Evolutionary conservation across 495 filamentous ascomycete species (phyloP).

Genomic region (Endocarpon pusillum): DNA sequence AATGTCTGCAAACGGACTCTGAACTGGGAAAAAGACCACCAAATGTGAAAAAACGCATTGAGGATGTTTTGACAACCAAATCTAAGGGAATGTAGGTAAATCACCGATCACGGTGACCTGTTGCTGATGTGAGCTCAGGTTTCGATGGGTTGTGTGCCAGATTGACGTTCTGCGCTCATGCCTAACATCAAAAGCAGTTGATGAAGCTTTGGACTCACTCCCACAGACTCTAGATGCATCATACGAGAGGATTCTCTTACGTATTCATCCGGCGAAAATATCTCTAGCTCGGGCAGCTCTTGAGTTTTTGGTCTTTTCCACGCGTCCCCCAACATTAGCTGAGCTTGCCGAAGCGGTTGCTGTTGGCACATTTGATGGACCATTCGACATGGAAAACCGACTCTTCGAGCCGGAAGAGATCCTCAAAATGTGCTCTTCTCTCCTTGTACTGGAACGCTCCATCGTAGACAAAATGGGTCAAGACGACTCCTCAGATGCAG

Average conservation of each 20-base stretch:
- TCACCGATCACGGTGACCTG: constrained; percentile 4
- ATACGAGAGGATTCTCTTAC: constrained; percentile 19
- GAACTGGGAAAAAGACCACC: constrained; percentile 4
- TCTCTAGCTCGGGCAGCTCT: constrained; percentile 9
- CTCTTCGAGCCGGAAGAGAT: constrained; percentile 2
- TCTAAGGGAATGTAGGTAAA: constrained; percentile 21
- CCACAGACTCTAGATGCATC: constrained; percentile 22
- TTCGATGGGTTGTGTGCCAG: constrained; percentile 26
- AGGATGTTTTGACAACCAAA: constrained; percentile 11
- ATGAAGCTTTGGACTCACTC: constrained; percentile 15
- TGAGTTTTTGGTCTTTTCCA: constrained; percentile 12
- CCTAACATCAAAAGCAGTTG: constrained; percentile 8
- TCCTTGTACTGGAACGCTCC: constrained; percentile 1
- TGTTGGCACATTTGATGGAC: constrained; percentile 1
- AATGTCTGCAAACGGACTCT: constrained; percentile 10
- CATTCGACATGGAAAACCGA: constrained; percentile 1
- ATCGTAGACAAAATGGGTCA: background rate
- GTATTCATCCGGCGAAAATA: constrained; percentile 8
- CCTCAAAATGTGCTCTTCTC: constrained; percentile 3
- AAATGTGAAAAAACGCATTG: constrained; percentile 8
- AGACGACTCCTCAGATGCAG: background rate
- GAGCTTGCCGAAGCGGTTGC: constrained; percentile 14
- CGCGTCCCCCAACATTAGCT: constrained; percentile 6
- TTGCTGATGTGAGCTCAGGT: constrained; percentile 16
- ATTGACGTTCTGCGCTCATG: constrained; percentile 20